Conservation (phyloP, 169 alveolate species). For the Blepharisma undulans region DNA sequence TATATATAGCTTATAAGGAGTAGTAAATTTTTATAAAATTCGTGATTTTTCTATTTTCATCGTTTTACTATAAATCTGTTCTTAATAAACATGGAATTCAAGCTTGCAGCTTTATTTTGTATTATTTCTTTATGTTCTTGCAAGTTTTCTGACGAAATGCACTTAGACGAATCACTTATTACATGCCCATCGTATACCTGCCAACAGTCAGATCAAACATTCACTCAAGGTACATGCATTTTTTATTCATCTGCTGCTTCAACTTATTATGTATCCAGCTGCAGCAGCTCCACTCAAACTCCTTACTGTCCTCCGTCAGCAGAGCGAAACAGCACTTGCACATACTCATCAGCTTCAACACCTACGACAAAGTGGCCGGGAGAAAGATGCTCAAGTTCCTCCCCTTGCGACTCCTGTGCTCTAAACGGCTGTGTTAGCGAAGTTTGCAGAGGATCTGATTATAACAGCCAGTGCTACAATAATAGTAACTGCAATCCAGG, state of each 20-base stretch:
- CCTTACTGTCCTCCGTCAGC: background rate
- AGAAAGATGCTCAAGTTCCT: background rate
- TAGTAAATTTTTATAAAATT: too few species aligned
- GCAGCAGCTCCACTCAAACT: background rate
- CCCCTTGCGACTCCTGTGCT: background rate
- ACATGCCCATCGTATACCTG: background rate
- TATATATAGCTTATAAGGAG: background rate
- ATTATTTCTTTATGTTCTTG: background rate
- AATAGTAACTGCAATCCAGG: background rate
- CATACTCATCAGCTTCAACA: background rate
- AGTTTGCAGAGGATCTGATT: background rate
- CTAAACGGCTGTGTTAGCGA: background rate
- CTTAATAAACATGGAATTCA: background rate
- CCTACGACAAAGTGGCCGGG: background rate
- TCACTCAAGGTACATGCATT: background rate
- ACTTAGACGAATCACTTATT: background rate
- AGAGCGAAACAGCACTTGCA: background rate
- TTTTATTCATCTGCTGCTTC: background rate
- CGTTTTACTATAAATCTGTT: background rate
- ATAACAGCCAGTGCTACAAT: background rate
- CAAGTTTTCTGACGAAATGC: background rate
- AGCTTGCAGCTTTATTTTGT: background rate
- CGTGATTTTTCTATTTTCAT: background rate
- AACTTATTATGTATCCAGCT: background rate
- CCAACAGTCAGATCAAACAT: background rate